phyloP scores from a whole-genome alignment of 129 eudicot species.

The Silybum marianum region DNA sequence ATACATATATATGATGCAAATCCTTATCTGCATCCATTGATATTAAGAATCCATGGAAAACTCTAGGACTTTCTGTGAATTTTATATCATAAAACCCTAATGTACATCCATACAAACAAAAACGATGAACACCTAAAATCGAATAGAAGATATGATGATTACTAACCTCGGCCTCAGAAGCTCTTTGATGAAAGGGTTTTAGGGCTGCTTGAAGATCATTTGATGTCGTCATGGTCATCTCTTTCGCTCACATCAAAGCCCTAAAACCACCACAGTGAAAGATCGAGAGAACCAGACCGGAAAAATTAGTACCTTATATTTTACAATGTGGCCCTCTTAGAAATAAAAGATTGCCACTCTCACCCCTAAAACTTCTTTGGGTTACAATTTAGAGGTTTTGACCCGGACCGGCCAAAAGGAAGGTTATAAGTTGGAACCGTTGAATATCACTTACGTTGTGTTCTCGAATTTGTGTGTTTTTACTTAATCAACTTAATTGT shows the following conservation, averaged over 20 bases:
- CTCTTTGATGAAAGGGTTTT: slow-evolving; percentile 80
- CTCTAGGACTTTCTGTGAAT: slow-evolving; percentile 4
- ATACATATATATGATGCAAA: background rate
- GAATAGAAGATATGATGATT: background rate
- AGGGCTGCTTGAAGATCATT: slow-evolving; percentile 57
- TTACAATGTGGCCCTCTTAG: background rate
- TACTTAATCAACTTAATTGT: background rate
- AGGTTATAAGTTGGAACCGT: too few relatives aligned
- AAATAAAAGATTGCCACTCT: background rate
- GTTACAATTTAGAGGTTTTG: background rate
- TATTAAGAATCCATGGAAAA: background rate
- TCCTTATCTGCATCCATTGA: background rate
- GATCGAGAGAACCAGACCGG: background rate
- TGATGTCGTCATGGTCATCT: slow-evolving; percentile 42
- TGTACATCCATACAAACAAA: background rate
- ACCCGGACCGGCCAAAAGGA: background rate
- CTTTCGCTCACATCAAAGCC: background rate
- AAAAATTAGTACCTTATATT: background rate
- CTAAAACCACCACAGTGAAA: background rate
- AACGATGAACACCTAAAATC: background rate
- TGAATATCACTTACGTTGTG: background rate
- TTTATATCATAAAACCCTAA: background rate
- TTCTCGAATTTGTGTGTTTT: background rate
- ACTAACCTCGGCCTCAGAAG: slow-evolving; percentile 80
- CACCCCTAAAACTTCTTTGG: background rate